Base-by-base conservation (phyloP, 768 basidiomycete genomes). In the Wakefieldia striispora region DNA sequence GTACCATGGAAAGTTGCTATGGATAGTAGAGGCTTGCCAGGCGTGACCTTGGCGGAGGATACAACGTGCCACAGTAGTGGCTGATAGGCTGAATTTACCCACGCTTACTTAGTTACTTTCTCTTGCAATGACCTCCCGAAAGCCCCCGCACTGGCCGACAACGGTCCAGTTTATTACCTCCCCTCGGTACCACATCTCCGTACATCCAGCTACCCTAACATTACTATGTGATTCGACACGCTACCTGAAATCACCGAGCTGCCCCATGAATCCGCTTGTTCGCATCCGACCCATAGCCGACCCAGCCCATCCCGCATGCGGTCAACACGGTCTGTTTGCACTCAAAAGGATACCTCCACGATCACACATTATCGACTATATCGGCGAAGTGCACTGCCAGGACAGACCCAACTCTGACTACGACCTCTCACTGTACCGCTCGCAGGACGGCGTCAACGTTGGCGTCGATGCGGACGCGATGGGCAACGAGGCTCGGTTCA, bases 401-500 rank as follows among this genome's bases (percentile, higher is more conserved):
- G 81, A 81, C 36, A 80, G 88, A 45, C 75, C 74, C 21, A 69
- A 76, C 27, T 88, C 88, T n/a, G 85, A 95, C 67, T 95, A 95
- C 63, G 94, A 95, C 67, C 72, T 95, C 21, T 91, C 85, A 13
- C 75, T 95, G n/a, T 74, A 79, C 64, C 84, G 83, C 31, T 70
- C 77, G 43, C 68, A 72, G 49, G 72, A 76, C 44, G 81, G 80
- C 8, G 61, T 78, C 35, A 84, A 74, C 59, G 78, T 94, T 17
- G 93, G 91, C 1, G 74, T 89, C 35, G 93, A 97, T 64, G 91
- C 92, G 17, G 73, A 73, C 24, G 56, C 38, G 3, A 80, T 80
- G 73, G 94, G 94, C 24, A 97, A 95, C 68, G 90, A 93, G 66
- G 86, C 86, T 1, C 75, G 94, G 60, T 94, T 95, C 63, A 75